Evolutionary conservation across 2,329 filamentous ascomycete species (phyloP), one percentile per base, ranked within the genome.

Genomic region (Cordyceps cateniannulata): DNA sequence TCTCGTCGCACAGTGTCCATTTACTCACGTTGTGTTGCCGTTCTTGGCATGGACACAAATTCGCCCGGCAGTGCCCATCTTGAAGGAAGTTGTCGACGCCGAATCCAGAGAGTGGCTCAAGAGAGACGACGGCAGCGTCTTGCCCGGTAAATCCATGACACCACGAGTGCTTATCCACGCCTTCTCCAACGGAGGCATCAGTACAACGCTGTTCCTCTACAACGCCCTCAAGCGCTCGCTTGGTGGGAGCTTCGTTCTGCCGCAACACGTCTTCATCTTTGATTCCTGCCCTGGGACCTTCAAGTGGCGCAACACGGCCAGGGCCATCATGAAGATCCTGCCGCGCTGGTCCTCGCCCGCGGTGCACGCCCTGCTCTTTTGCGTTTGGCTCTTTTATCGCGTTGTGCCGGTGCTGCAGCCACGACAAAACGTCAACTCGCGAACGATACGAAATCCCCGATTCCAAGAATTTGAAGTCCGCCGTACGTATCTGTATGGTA

Each of bases 131-230:
- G 35, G 32, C 20, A 61, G 52, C 45, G n/a, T 61, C 6, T 8
- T 50, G 18, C 32, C 45, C 9, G 59, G 49, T 3, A 45, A 27
- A 2, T 35, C 44, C n/a, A 44, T 52, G 18, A 22, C 52, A 18
- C 59, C 59, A 5, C 51, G 71, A 35, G 69, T 82, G 18, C 71
- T 83, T 3, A 66, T 80, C 14, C 81, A 83, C 64, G 62, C 76
- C 38, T 82, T 83, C 66, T 83, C 81, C 44, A 83, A 84, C 64
- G 81, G 81, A 58, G 81, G 81, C 51, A 72, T 76, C 25, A 73
- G 73, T 57, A 75, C 75, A 35, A 74, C 79, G 20, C 69, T 69
- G 35, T 70, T 72, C 42, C 66, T 80, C 20, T 76, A 76, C 59
- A 63, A 69, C 29, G 65, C 70, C 14, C 77, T 75, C 59, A 67